A percentile compares a stretch with the other conserved stretches of the same genome.
phyloP scores from a whole-genome alignment of 2,329 filamentous ascomycete species.

The Acephala macrosclerotiorum region DNA sequence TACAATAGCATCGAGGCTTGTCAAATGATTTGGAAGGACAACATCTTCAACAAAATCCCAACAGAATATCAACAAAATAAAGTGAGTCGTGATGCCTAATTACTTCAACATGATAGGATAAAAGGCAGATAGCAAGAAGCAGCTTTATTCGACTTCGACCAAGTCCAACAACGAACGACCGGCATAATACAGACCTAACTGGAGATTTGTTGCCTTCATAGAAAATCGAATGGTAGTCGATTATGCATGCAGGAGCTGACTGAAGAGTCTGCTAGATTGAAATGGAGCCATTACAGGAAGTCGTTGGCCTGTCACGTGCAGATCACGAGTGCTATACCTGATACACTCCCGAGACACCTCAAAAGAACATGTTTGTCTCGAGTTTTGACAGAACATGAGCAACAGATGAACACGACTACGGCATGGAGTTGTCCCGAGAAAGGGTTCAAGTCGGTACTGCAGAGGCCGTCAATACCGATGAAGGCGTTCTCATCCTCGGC shows the following conservation, averaged over 20 bases:
- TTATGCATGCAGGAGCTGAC: background rate
- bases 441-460: background rate
- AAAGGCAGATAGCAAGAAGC: background rate
- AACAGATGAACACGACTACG: constrained; percentile 3
- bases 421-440: background rate
- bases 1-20: background rate
- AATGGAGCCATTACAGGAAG: background rate
- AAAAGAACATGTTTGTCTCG: background rate
- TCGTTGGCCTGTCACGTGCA: background rate
- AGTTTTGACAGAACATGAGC: background rate
- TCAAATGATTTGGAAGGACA: no score
- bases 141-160: background rate
- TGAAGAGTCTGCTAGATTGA: background rate
- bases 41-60: background rate
- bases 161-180: background rate
- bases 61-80: background rate
- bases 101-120: constrained; percentile 2
- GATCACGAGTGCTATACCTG: background rate
- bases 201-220: background rate
- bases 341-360: background rate
- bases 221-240: background rate
- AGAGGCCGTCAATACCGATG: background rate
- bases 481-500: background rate
- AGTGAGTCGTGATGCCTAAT: background rate
- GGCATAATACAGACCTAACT: background rate